Evolutionary conservation across 2,329 filamentous ascomycete species (phyloP).

Genomic region (Pseudocercospora crystallina): DNA sequence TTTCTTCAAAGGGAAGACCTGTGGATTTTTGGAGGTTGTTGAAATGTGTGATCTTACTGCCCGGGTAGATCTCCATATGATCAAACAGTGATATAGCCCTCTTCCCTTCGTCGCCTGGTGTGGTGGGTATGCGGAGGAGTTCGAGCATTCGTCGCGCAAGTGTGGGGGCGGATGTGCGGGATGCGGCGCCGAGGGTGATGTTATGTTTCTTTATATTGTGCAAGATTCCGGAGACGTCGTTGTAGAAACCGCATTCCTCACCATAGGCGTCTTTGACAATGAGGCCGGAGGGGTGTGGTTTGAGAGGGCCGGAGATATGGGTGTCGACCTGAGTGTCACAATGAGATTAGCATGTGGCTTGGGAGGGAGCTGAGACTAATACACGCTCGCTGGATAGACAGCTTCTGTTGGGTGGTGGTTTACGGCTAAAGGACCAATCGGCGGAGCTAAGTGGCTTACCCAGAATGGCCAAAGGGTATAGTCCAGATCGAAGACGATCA

Average conservation of each 20-base stretch:
- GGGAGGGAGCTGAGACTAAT: too few relatives aligned
- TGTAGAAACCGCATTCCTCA: constrained; percentile 49
- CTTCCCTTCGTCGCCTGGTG: constrained; percentile 29
- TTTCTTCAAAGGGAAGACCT: constrained; percentile 72
- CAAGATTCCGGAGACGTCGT: constrained; percentile 50
- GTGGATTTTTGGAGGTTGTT: constrained; percentile 69
- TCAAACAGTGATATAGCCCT: constrained; percentile 43
- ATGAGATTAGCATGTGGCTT: too few relatives aligned
- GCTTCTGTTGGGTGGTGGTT: too few relatives aligned
- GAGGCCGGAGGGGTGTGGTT: constrained; percentile 44
- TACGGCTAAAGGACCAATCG: too few relatives aligned
- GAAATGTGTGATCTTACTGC: constrained; percentile 84
- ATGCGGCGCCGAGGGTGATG: constrained; percentile 70
- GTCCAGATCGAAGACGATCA: constrained; percentile 93
- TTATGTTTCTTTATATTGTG: constrained; percentile 56
- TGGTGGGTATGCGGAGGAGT: constrained; percentile 66
- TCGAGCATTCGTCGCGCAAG: constrained; percentile 79
- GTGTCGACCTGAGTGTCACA: too few relatives aligned
- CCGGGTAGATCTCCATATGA: constrained; percentile 64
- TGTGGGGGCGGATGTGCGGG: constrained; percentile 75
- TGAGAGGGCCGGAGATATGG: constrained; percentile 65
- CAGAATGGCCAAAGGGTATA: constrained; percentile 99
- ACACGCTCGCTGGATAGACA: too few relatives aligned
- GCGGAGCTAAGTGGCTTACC: constrained; percentile 69
- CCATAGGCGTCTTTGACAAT: constrained; percentile 54